Percentiles rank a stretch among this genome's conserved stretches.
These are phyloP conservation scores for Aspergillus arachidicola DNA, from an alignment of 2,329 filamentous ascomycete species.

Conservation along the genomic window DNA sequence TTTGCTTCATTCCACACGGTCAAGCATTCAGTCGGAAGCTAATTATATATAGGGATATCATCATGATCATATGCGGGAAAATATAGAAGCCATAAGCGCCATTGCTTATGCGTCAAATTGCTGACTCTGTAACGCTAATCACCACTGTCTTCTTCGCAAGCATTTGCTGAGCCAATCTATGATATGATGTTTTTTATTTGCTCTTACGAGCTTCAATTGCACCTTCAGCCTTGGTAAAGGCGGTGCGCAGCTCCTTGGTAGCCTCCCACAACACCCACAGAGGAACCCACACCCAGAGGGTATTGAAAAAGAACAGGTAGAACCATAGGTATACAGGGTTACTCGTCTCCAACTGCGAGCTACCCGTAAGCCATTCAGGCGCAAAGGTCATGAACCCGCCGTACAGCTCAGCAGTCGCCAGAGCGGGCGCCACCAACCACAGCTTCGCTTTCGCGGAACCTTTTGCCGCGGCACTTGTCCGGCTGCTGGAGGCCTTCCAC, in stretches of 20 bases:
- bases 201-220: constrained; percentile 20
- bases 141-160: neutral
- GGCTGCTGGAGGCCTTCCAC: constrained; percentile 32
- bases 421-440: constrained; percentile 60
- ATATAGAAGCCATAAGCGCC: neutral
- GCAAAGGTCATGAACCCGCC: constrained; percentile 67
- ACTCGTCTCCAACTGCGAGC: constrained; percentile 58
- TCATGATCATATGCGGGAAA: neutral
- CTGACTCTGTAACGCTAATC: neutral
- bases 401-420: constrained; percentile 67
- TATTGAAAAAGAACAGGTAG: constrained; percentile 67
- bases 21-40: neutral
- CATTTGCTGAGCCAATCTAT: neutral
- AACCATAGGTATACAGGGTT: constrained; percentile 67
- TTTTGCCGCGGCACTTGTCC: constrained; percentile 19
- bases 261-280: constrained; percentile 59
- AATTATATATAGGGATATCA: neutral
- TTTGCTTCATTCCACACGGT: neutral
- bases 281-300: constrained; percentile 63
- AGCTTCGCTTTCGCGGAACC: constrained; percentile 38
- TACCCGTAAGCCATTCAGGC: constrained; percentile 65
- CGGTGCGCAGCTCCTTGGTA: constrained; percentile 46
- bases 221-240: constrained; percentile 37
- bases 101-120: too few species aligned
- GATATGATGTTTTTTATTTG: constrained; percentile 14